These are phyloP conservation scores for Cyclostephanos tholiformis DNA, from an alignment of 108 stramenopile genomes.

Conservation along the genomic window DNA sequence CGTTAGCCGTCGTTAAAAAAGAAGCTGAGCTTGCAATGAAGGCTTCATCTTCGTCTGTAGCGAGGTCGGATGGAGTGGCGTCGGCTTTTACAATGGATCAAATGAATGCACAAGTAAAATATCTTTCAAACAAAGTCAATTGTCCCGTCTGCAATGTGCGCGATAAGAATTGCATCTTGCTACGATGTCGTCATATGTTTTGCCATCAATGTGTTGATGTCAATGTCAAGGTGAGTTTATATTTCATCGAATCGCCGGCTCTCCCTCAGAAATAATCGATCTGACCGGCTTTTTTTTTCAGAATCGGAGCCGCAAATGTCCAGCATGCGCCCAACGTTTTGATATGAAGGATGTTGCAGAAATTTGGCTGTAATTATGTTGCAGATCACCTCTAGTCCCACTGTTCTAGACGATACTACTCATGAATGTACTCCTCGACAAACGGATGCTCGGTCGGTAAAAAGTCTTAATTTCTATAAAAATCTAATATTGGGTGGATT, in stretches of 20 bases:
- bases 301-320: slow-evolving; percentile 89
- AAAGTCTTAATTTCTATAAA: too few species aligned
- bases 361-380: slow-evolving; percentile 65
- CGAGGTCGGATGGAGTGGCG: slow-evolving; percentile 38
- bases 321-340: slow-evolving; percentile 83
- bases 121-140: slow-evolving; percentile 68
- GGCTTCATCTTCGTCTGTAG: slow-evolving; percentile 36
- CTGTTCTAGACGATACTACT: too few species aligned
- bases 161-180: slow-evolving; percentile 87
- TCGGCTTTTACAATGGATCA: slow-evolving; percentile 76
- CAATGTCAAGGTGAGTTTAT: slow-evolving; percentile 60
- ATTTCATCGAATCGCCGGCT: slow-evolving; percentile 1
- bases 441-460: too few species aligned
- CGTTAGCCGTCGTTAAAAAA: slow-evolving; percentile 69
- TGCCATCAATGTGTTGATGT: slow-evolving; percentile 91
- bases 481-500: too few species aligned
- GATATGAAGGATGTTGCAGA: slow-evolving; percentile 87
- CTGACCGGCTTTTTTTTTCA: slow-evolving; percentile 5
- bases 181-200: slow-evolving; percentile 95
- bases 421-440: too few species aligned
- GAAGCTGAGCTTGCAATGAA: slow-evolving; percentile 67
- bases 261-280: not conserved
- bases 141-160: slow-evolving; percentile 91
- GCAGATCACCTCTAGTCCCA: not conserved
- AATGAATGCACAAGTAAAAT: slow-evolving; percentile 67